phyloP scores from a whole-genome alignment of 2,329 filamentous ascomycete genomes.

The Cladosporium sp. region DNA sequence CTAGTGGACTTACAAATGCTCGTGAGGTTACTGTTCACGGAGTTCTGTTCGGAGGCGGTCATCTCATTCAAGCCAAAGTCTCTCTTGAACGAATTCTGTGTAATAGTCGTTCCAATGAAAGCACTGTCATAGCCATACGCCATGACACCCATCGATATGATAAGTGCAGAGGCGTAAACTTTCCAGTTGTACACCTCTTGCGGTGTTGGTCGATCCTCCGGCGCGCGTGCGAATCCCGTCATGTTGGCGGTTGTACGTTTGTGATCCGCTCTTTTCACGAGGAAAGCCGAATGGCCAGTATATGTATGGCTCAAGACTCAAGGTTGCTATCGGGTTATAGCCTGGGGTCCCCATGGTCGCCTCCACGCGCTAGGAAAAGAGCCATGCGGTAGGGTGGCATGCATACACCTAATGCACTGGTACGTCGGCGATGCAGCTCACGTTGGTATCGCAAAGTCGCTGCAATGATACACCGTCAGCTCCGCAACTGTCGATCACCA shows the following conservation, averaged over 20 bases:
- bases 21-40: conserved; percentile 51
- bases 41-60: conserved; percentile 38
- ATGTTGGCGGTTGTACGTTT: conserved; percentile 26
- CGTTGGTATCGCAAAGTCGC: neutral
- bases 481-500: neutral
- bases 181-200: conserved; percentile 57
- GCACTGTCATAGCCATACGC: conserved; percentile 57
- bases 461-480: conserved; percentile 11
- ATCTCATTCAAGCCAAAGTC: conserved; percentile 44
- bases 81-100: conserved; percentile 49
- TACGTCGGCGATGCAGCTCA: neutral
- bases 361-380: neutral
- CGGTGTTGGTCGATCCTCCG: conserved; percentile 58
- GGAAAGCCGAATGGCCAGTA: neutral
- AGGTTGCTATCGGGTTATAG: neutral
- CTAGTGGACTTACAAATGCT: conserved; percentile 33
- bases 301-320: neutral
- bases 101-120: conserved; percentile 58
- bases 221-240: conserved; percentile 47
- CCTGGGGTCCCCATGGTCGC: neutral
- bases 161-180: conserved; percentile 50
- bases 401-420: neutral
- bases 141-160: conserved; percentile 49
- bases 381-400: neutral
- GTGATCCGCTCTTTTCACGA: neutral